Conservation (phyloP, 1,284 basidiomycete genomes). For the Ceratobasidium sp. region DNA sequence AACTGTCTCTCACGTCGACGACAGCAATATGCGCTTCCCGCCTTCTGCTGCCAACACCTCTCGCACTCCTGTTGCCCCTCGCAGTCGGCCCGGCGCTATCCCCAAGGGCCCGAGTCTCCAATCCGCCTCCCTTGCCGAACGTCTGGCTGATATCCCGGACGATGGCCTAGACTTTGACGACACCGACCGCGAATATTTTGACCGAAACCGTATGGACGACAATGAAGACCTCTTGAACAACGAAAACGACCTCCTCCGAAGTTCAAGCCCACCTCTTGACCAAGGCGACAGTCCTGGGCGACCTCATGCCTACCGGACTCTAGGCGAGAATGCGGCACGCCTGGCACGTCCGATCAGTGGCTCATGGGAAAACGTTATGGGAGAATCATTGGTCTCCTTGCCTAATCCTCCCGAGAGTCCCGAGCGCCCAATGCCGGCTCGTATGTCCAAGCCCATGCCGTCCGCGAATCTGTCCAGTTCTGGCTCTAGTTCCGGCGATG, state of each 20-base stretch:
- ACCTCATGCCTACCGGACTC: background rate
- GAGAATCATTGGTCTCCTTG: constrained; percentile 19
- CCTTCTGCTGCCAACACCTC: constrained; percentile 23
- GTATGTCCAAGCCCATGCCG: background rate
- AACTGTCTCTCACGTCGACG: constrained; percentile 34
- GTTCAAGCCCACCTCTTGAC: constrained; percentile 26
- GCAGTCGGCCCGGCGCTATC: constrained; percentile 6
- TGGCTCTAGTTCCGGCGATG: constrained; percentile 11
- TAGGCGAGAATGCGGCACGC: background rate
- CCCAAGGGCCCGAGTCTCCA: constrained; percentile 37
- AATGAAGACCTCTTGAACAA: constrained; percentile 30
- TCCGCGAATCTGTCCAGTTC: background rate
- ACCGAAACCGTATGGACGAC: constrained; percentile 38
- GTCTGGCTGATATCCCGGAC: constrained; percentile 33
- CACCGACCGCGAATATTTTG: constrained; percentile 40
- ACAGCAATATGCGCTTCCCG: constrained; percentile 17
- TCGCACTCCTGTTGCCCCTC: constrained; percentile 16
- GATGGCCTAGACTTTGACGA: constrained; percentile 40
- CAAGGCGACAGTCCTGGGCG: constrained; percentile 1
- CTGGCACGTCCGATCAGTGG: constrained; percentile 25
- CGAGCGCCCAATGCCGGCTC: constrained; percentile 3
- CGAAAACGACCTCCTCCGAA: constrained; percentile 30
- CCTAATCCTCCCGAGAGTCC: constrained; percentile 12
- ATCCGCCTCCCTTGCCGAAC: constrained; percentile 37
- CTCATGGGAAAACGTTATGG: constrained; percentile 41